These are phyloP conservation scores for Asterochloris sp. DNA, from an alignment of 139 green algal genomes.

Conservation along the genomic window DNA sequence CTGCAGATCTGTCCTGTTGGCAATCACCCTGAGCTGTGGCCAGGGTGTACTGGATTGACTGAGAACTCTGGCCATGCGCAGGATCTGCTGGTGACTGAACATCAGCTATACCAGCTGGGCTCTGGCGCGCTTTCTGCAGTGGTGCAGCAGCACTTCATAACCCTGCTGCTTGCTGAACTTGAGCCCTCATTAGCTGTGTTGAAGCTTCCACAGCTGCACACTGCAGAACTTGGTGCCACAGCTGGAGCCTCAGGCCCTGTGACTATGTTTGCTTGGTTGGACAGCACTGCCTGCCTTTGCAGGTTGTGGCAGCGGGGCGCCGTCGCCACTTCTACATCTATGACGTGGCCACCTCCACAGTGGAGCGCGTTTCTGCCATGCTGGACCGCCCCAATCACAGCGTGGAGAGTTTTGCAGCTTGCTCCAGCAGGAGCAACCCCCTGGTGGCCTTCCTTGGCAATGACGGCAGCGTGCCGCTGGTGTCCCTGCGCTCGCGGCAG, in stretches of 20 bases:
- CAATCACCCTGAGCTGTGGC: too few relatives aligned
- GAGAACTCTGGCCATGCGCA: too few relatives aligned
- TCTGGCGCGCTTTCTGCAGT: too few relatives aligned
- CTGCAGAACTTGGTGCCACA: too few relatives aligned
- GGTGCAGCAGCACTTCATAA: too few relatives aligned
- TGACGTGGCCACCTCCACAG: constrained; percentile 57
- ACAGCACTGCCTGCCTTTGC: neutral
- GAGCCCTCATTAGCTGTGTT: too few relatives aligned
- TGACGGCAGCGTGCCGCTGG: constrained; percentile 62
- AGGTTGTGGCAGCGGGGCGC: constrained; percentile 66
- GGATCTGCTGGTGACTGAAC: too few relatives aligned
- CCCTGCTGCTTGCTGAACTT: too few relatives aligned
- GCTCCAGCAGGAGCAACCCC: constrained; percentile 27
- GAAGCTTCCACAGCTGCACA: too few relatives aligned
- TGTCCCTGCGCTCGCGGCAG: constrained; percentile 71
- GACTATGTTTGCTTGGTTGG: neutral
- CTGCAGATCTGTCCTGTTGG: neutral
- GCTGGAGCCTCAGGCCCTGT: too few relatives aligned
- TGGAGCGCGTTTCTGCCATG: constrained; percentile 63
- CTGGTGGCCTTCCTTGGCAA: constrained; percentile 79
- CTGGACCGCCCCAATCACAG: constrained; percentile 42
- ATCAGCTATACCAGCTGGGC: too few relatives aligned
- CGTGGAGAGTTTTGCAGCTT: constrained; percentile 73
- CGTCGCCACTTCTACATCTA: constrained; percentile 85
- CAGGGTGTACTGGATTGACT: too few relatives aligned